phyloP scores from a whole-genome alignment of 2,329 filamentous ascomycete species.

The Aureobasidium subglaciale region DNA sequence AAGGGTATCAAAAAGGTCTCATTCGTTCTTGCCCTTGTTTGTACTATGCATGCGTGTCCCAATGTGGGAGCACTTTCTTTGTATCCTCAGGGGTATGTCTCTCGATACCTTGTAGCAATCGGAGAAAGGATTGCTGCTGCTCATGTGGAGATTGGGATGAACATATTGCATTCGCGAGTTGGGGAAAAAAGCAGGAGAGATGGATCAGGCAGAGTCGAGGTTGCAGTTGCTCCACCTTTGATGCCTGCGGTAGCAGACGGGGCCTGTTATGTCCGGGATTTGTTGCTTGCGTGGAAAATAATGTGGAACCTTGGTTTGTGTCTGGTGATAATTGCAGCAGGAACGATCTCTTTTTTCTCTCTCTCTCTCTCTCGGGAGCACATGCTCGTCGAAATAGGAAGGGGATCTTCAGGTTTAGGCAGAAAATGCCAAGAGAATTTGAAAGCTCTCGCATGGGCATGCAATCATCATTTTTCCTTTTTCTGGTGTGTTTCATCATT shows the following conservation, averaged over 20 bases:
- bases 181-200: not conserved
- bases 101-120: no score
- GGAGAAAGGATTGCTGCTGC: no score
- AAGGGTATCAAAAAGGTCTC: no score
- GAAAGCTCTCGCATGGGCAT: not conserved
- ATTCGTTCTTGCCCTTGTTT: not conserved
- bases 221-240: no score
- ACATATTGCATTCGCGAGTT: no score
- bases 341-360: not conserved
- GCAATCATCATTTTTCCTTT: not conserved
- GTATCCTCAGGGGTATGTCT: not conserved
- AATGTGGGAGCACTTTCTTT: not conserved
- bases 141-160: constrained; percentile 5
- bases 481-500: constrained; percentile 1
- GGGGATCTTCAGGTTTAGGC: not conserved
- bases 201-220: not conserved
- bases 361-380: no score
- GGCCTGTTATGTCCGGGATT: not conserved
- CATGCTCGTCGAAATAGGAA: not conserved
- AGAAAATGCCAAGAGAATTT: not conserved
- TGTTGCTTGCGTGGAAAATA: not conserved
- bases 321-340: constrained; percentile 4
- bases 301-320: not conserved
- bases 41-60: not conserved
- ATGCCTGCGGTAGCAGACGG: no score